Base-by-base conservation (phyloP, 495 filamentous ascomycete genomes). In the Aspergillus cavernicola region DNA sequence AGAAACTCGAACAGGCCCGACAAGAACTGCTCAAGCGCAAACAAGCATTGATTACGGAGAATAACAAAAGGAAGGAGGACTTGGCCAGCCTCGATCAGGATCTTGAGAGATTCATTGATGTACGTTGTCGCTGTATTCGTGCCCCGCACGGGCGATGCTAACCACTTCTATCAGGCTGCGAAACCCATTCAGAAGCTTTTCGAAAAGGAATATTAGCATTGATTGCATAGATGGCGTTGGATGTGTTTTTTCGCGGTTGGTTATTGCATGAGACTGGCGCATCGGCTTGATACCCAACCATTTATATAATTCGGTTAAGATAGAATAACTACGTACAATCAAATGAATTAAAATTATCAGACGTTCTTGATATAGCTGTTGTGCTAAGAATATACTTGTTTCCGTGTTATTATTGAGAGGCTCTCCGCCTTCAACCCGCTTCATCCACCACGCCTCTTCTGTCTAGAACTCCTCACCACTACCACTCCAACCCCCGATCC, bases 61-160 rank as follows among this genome's bases (percentile, higher is more conserved):
- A 96, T 61, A 95, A 96, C 75, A 95, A 90, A 72, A 79, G 92
- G 44, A 92, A 93, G 67, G 92, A 97, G 49, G 90, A 98, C 64
- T 72, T 98, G 22, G 88, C 85, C 29, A 95, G 84, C 57, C 74
- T 97, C 31, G 92, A 96, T 61, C 84, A 87, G 69, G 87, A 95
- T 65, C 72, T 96, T 57, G 91, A 96, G 72, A 88, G 89, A 61
- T 96, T 95, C 61, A 89, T 96, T 57, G 89, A 92, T 63, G 70
- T 76, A 68, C 36, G 68, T 62, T 20, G 19, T 36, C 31, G 18
- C 26, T 37, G 22, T 51, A 15, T 2, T 6, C 29, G n/a, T 6
- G n/a, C n/a, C n/a, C n/a, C n/a, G n/a, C n/a, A n/a, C 36, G 28
- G 26, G 6, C 3, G 10, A 15, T 36, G 35, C 56, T 56, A 58